Conservation (phyloP, 805 yeast genomes). For the Sugiyamaella smithiae region DNA sequence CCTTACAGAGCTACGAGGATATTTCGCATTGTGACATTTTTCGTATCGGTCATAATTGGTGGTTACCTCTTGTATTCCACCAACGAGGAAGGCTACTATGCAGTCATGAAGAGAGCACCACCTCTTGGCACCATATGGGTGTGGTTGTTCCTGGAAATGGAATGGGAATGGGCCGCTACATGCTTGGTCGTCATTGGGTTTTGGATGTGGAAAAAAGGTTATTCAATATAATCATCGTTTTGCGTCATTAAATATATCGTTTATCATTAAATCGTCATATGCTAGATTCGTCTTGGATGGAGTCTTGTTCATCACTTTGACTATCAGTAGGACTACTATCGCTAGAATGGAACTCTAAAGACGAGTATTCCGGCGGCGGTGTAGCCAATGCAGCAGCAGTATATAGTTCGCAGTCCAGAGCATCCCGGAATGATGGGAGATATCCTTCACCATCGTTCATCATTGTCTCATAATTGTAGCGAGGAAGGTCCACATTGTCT, state of each 20-base stretch:
- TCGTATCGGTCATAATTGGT: conserved; percentile 31
- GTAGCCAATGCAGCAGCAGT: not conserved
- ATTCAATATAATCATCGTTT: conserved; percentile 4
- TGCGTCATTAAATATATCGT: not conserved
- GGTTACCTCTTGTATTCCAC: conserved; percentile 34
- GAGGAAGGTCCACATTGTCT: conserved; percentile 33
- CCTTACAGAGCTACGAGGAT: conserved; percentile 23
- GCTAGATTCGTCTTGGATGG: too few relatives aligned
- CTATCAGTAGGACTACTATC: not conserved
- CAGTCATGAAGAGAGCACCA: conserved; percentile 40
- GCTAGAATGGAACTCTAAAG: not conserved
- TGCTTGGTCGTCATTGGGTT: conserved; percentile 27
- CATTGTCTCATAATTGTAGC: conserved; percentile 24
- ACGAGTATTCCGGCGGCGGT: conserved; percentile 23
- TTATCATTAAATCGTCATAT: not conserved
- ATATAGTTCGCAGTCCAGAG: conserved; percentile 14
- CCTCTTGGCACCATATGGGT: conserved; percentile 41
- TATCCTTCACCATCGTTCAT: not conserved
- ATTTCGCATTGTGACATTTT: conserved; percentile 25
- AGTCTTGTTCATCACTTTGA: not conserved
- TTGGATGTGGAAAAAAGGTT: conserved; percentile 27
- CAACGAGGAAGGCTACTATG: conserved; percentile 37
- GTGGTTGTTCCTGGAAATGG: conserved; percentile 41
- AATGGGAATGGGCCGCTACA: conserved; percentile 34
- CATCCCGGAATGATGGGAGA: conserved; percentile 19